Conservation (phyloP, 306 rosid species). For the Castanea mollissima region DNA sequence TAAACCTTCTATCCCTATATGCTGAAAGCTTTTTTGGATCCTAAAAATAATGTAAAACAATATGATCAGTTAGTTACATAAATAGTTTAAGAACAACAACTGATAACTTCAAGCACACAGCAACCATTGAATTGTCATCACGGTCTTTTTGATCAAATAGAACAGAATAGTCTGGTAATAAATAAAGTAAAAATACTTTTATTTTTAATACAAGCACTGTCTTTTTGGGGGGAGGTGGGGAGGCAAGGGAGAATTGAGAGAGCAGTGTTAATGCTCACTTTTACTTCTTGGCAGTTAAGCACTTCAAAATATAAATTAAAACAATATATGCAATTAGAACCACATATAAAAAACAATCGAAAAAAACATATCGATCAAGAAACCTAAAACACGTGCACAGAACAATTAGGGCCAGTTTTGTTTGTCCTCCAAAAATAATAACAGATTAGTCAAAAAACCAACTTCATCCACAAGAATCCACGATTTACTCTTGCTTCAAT, state of each 20-base stretch:
- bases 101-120: background rate
- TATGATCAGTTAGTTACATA: background rate
- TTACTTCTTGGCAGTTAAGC: background rate
- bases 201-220: background rate
- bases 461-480: background rate
- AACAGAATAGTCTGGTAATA: background rate
- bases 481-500: background rate
- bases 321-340: no score
- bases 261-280: background rate
- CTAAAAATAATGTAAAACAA: conserved; percentile 28
- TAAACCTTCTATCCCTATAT: conserved; percentile 82
- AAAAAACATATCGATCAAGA: background rate
- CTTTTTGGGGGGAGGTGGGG: background rate
- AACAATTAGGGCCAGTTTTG: background rate
- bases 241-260: background rate
- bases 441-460: background rate
- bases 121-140: background rate
- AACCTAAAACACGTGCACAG: background rate
- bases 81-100: background rate
- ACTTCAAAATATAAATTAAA: no score
- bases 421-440: background rate
- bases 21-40: conserved; percentile 80
- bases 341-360: background rate
- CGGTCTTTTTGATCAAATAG: background rate
- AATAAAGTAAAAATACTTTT: background rate